phyloP scores from a whole-genome alignment of 495 filamentous ascomycete species.

The Podospora conica region DNA sequence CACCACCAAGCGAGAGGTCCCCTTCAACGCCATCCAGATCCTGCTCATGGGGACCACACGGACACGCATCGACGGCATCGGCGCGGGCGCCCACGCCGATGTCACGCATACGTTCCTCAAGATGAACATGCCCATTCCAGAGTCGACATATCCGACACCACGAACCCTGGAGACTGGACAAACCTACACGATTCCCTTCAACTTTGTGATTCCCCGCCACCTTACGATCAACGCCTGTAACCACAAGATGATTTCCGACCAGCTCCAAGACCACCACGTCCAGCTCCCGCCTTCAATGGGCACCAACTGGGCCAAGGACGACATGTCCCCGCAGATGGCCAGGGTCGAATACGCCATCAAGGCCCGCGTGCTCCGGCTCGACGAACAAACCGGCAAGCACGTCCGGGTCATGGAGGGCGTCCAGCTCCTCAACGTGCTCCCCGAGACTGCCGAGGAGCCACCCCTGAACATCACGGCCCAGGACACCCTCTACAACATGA shows the following conservation, averaged over 20 bases:
- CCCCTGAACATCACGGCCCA: conserved; percentile 59
- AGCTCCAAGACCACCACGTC: conserved; percentile 66
- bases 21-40: conserved; percentile 78
- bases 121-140: conserved; percentile 71
- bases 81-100: conserved; percentile 36
- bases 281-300: conserved; percentile 77
- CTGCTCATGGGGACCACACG: conserved; percentile 62
- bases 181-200: conserved; percentile 73
- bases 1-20: conserved; percentile 52
- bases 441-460: conserved; percentile 64
- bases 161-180: conserved; percentile 60
- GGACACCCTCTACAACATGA: conserved; percentile 59
- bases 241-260: conserved; percentile 41
- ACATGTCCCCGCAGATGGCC: conserved; percentile 77
- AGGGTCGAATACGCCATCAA: conserved; percentile 69
- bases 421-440: conserved; percentile 71
- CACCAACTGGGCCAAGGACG: conserved; percentile 59
- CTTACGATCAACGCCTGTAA: conserved; percentile 53
- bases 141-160: conserved; percentile 61
- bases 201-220: conserved; percentile 75
- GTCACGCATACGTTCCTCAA: conserved; percentile 64
- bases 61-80: conserved; percentile 38
- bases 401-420: conserved; percentile 39
- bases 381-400: conserved; percentile 15
- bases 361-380: conserved; percentile 44